Evolutionary conservation across 768 basidiomycete genomes (phyloP).

Genomic region (Trametes gibbosa): DNA sequence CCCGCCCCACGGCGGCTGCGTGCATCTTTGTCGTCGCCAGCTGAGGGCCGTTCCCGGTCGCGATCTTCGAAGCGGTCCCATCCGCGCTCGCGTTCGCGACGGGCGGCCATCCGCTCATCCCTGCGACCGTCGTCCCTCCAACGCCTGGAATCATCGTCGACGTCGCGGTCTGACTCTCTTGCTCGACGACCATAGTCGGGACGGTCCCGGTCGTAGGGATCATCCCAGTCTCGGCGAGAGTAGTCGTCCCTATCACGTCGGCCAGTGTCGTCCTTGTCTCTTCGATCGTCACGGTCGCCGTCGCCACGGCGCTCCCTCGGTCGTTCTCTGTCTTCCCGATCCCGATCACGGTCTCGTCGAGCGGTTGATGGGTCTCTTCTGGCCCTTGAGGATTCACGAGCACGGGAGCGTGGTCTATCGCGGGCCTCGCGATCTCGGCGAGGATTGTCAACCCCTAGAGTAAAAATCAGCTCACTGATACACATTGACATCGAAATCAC

Average conservation of each 20-base stretch:
- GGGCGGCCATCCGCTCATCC: constrained; percentile 67
- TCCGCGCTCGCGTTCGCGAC: constrained; percentile 51
- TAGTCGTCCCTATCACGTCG: constrained; percentile 28
- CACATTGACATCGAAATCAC: constrained; percentile 14
- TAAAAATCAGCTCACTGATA: neutral
- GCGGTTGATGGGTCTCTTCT: constrained; percentile 54
- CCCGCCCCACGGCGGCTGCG: constrained; percentile 57
- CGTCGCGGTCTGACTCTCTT: constrained; percentile 44
- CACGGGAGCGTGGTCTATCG: constrained; percentile 62
- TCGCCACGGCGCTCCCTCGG: constrained; percentile 29
- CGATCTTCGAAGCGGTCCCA: constrained; percentile 42
- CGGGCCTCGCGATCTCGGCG: constrained; percentile 63
- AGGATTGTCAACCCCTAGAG: constrained; percentile 47
- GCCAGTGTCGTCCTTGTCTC: constrained; percentile 35
- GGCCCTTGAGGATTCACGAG: constrained; percentile 58
- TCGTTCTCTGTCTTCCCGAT: constrained; percentile 26
- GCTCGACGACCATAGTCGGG: constrained; percentile 38
- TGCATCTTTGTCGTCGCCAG: constrained; percentile 64
- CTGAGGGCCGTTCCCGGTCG: constrained; percentile 36
- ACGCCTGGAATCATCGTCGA: constrained; percentile 68
- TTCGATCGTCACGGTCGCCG: constrained; percentile 34
- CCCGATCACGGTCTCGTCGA: constrained; percentile 36
- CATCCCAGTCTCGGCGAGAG: constrained; percentile 29
- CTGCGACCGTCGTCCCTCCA: constrained; percentile 85
- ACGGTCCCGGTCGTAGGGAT: constrained; percentile 38